Conservation (phyloP, 2,329 filamentous ascomycete species). For the Aureobasidium melanogenum region DNA sequence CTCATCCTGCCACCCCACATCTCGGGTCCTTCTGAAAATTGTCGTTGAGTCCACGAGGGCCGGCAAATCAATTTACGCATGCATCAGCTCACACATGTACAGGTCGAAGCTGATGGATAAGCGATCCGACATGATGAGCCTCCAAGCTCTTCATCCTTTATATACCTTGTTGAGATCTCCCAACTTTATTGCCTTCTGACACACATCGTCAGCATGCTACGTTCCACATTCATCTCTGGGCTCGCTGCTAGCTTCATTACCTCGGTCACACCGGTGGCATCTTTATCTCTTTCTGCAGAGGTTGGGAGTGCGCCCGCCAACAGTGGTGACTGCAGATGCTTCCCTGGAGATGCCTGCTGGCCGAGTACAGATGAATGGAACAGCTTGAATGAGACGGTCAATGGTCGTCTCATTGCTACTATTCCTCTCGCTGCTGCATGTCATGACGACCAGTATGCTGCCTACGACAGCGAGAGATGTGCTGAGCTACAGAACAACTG, state of each 20-base stretch:
- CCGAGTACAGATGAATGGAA: constrained; percentile 40
- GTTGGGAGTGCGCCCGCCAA: not conserved
- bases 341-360: constrained; percentile 49
- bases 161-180: not conserved
- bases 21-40: not conserved
- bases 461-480: constrained; percentile 40
- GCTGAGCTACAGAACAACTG: constrained; percentile 33
- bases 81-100: not conserved
- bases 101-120: not conserved
- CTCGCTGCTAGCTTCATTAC: not conserved
- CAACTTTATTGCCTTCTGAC: not conserved
- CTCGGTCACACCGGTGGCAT: not conserved
- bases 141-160: not conserved
- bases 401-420: constrained; percentile 43
- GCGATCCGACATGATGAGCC: not conserved
- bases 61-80: not conserved
- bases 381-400: constrained; percentile 43
- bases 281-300: not conserved
- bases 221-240: not conserved
- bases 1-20: not conserved
- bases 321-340: constrained; percentile 1
- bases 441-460: constrained; percentile 32
- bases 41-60: not conserved
- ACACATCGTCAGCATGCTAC: not conserved
- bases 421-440: constrained; percentile 46